Conservation (phyloP, 116 monocot species). For the Trichopus zeylanicus region DNA sequence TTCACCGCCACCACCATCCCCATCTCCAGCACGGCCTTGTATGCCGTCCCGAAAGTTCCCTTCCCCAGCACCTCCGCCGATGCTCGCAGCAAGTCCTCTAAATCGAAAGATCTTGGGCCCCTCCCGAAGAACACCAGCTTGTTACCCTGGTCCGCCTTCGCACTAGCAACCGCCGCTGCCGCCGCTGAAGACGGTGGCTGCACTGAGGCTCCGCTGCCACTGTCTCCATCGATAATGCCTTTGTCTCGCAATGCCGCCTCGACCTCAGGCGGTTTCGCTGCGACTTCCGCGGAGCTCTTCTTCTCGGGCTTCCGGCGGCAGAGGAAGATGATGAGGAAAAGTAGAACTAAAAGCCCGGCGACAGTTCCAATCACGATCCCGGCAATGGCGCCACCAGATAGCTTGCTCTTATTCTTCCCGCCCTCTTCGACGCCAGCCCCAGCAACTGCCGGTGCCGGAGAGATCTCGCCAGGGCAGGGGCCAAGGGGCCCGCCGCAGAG, state of each 20-base stretch:
- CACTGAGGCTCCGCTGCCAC: no score
- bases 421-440: no score
- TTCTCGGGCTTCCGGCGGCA: conserved; percentile 20
- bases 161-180: no score
- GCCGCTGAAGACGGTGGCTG: no score
- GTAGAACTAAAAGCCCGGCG: conserved; percentile 25
- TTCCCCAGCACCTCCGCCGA: conserved; percentile 84
- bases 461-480: conserved; percentile 40
- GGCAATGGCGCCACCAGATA: conserved; percentile 63
- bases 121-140: conserved; percentile 36
- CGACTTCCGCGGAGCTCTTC: no score
- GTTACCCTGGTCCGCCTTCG: no score
- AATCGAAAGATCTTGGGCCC: conserved; percentile 23
- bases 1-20: conserved; percentile 49
- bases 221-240: no score
- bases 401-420: conserved; percentile 30
- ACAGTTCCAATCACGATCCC: conserved; percentile 54
- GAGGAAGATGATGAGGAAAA: conserved; percentile 27
- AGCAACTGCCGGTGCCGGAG: no score
- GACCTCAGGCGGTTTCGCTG: conserved; percentile 13
- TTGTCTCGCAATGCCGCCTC: conserved; percentile 5
- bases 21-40: conserved; percentile 52
- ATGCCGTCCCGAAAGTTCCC: conserved; percentile 60
- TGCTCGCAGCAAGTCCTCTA: conserved; percentile 61
- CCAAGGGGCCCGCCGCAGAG: conserved; percentile 46